Base-by-base conservation (phyloP, 306 rosid species). In the Canavalia ensiformis region DNA sequence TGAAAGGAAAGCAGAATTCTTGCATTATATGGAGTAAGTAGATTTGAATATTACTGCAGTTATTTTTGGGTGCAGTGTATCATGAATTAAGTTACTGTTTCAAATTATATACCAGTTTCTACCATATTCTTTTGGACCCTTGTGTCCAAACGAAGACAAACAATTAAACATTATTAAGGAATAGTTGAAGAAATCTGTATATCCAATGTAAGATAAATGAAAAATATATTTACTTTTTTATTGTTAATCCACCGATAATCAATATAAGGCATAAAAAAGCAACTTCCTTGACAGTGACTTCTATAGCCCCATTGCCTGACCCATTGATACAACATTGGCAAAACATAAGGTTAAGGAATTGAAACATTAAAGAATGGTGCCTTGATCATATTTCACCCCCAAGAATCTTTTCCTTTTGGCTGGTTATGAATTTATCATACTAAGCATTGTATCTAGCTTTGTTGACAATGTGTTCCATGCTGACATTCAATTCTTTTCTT, bases 391-490 rank as follows among this genome's bases (percentile, higher is more conserved):
- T 67, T 79, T 78, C 37, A 47, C 45, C 12, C 29, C 57, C 72
- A 79, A 74, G 63, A 59, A 47, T 84, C 25, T 34, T 52, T 7
- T 62, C 68, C 31, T 35, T 51, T 80, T 74, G 57, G 44, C 10
- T 39, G 9, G 10, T 12, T 54, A 31, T 73, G 63, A 81, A 59
- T 37, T 84, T 37, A 37, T 34, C 25, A 55, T 42, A 68, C 56
- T 52, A 28, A 2, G 8, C 59, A 72, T 65, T 57, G 42, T 30
- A 25, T 77, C 33, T 47, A 42, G 77, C 64, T 76, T 45, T 60
- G 80, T 75, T 75, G 86, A 81, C 80, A 28, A 72, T 64, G 44
- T 47, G 71, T 57, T 79, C 18, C 62, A 49, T 62, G 68, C 55
- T 63, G 33, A 49, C 72, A 58, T 55, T 68, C 70, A 33, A 5